These are phyloP conservation scores for Alternaria sp. DNA, from an alignment of 2,329 filamentous ascomycete genomes.

Conservation along the genomic window DNA sequence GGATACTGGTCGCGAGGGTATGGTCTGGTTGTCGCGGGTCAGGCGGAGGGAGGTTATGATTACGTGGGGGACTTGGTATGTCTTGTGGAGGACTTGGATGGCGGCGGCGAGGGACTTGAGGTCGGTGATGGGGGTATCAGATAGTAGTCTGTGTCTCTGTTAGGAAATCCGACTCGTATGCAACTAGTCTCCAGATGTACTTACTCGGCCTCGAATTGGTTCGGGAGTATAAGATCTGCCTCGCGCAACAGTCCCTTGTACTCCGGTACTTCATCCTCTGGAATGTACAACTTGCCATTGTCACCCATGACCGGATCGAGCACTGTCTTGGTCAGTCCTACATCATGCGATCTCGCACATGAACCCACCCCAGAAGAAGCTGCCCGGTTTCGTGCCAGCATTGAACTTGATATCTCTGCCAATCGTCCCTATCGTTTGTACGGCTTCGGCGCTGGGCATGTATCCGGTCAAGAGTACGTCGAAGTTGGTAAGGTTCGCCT, in stretches of 20 bases:
- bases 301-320: slow-evolving; percentile 99
- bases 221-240: slow-evolving; percentile 91
- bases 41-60: slow-evolving; percentile 90
- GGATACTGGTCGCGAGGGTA: slow-evolving; percentile 42
- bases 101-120: slow-evolving; percentile 74
- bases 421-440: slow-evolving; percentile 84
- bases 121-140: slow-evolving; percentile 81
- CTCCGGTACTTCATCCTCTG: slow-evolving; percentile 86
- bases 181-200: slow-evolving; percentile 31
- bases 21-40: slow-evolving; percentile 58
- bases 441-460: slow-evolving; percentile 83
- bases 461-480: slow-evolving; percentile 96
- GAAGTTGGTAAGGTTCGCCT: slow-evolving; percentile 85
- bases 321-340: slow-evolving; percentile 58
- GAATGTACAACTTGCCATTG: slow-evolving; percentile 89
- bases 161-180: neutral
- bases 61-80: slow-evolving; percentile 81
- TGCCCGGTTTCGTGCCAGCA: slow-evolving; percentile 67
- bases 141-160: slow-evolving; percentile 68
- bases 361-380: slow-evolving; percentile 83
- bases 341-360: too few species aligned
- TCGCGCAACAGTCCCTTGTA: slow-evolving; percentile 81
- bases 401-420: slow-evolving; percentile 78
- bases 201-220: slow-evolving; percentile 96
- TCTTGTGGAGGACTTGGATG: slow-evolving; percentile 77